A percentile compares a stretch with the other conserved stretches of the same genome.
Conservation (phyloP, 768 basidiomycete genomes). For the Sistotremastrum suecicum region DNA sequence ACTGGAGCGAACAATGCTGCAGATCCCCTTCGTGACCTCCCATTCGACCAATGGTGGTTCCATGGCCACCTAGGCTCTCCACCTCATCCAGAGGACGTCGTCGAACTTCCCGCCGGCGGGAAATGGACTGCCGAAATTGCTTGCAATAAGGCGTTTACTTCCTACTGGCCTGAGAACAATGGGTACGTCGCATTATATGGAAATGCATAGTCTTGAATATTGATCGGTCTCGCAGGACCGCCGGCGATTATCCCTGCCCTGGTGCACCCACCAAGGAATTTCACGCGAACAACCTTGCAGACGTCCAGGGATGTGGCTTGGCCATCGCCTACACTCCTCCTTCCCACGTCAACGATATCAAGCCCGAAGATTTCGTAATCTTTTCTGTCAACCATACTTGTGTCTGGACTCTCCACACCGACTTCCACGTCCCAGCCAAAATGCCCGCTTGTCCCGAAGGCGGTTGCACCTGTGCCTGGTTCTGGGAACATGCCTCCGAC, state of each 20-base stretch:
- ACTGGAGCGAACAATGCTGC: slow-evolving; percentile 45
- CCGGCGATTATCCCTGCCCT: slow-evolving; percentile 38
- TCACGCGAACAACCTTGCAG: slow-evolving; percentile 33
- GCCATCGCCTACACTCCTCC: slow-evolving; percentile 57
- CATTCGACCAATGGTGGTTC: slow-evolving; percentile 42
- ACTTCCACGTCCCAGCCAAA: slow-evolving; percentile 48
- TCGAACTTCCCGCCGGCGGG: slow-evolving; percentile 46
- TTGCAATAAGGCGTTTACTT: slow-evolving; percentile 47
- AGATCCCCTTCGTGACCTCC: slow-evolving; percentile 21
- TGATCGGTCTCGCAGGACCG: background rate
- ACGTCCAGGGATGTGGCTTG: slow-evolving; percentile 50
- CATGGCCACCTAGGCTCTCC: slow-evolving; percentile 45
- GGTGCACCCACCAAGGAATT: slow-evolving; percentile 26
- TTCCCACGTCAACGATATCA: slow-evolving; percentile 35
- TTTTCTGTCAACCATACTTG: slow-evolving; percentile 68
- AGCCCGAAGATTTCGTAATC: slow-evolving; percentile 56
- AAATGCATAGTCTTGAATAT: too few relatives aligned
- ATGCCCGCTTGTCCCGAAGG: slow-evolving; percentile 58
- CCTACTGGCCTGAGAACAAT: slow-evolving; percentile 31
- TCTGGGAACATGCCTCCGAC: slow-evolving; percentile 46
- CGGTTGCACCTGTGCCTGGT: slow-evolving; percentile 57
- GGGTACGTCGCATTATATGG: too few relatives aligned
- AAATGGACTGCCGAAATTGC: slow-evolving; percentile 38
- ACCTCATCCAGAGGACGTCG: slow-evolving; percentile 40
- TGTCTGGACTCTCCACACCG: slow-evolving; percentile 57